Conservation (phyloP, 768 basidiomycete species). For the Termitomyces titanicus region DNA sequence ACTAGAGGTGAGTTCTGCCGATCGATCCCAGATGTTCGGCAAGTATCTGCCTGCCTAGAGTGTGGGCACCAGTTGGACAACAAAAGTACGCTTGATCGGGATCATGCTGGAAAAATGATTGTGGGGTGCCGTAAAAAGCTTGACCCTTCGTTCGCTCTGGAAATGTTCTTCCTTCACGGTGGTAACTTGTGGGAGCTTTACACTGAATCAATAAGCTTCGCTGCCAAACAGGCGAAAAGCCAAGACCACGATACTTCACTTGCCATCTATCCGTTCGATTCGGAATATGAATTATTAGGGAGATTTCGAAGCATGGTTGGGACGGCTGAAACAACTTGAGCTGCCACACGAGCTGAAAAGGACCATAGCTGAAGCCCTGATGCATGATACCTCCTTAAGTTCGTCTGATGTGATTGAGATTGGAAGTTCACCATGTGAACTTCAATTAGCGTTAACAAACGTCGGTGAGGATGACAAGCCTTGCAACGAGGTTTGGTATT, state of each 20-base stretch:
- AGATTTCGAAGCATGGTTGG: too few species aligned
- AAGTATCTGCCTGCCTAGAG: slow-evolving; percentile 14
- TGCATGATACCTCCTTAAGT: too few species aligned
- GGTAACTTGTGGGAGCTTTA: slow-evolving; percentile 12
- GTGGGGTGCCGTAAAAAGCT: slow-evolving; percentile 17
- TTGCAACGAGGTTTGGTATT: too few species aligned
- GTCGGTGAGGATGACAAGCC: too few species aligned
- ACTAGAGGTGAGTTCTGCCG: slow-evolving; percentile 23
- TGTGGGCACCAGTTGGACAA: slow-evolving; percentile 12
- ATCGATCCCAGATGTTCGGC: slow-evolving; percentile 22
- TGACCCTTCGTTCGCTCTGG: slow-evolving; percentile 10
- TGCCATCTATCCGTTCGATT: slow-evolving; percentile 13
- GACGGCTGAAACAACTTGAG: too few species aligned
- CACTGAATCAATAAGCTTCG: slow-evolving; percentile 9
- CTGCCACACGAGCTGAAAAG: not conserved
- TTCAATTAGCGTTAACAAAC: too few species aligned
- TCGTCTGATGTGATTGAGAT: too few species aligned
- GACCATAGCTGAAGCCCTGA: too few species aligned
- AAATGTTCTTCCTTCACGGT: slow-evolving; percentile 13
- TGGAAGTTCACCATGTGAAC: too few species aligned
- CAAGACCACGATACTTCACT: slow-evolving; percentile 6
- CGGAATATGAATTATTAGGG: too few species aligned
- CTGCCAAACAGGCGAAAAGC: slow-evolving; percentile 12
- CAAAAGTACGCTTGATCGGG: slow-evolving; percentile 13
- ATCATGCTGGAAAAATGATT: slow-evolving; percentile 15